Evolutionary conservation across 1,139 yeast species (phyloP).

Genomic region (Yamadazyma triangularis): DNA sequence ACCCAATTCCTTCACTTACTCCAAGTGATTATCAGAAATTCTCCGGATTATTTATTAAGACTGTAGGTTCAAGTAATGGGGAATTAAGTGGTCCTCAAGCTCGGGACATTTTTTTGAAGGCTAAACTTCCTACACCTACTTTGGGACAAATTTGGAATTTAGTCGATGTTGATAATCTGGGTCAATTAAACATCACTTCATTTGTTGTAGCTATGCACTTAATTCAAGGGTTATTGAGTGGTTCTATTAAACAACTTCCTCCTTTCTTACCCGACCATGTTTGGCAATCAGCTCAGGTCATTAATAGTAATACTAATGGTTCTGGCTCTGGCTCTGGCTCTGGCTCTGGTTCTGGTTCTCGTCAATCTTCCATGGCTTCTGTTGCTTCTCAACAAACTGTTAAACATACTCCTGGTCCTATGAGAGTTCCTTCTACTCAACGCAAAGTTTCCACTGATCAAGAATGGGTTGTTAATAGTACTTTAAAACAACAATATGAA

Average conservation of each 20-base stretch:
- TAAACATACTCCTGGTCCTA: slow-evolving; percentile 22
- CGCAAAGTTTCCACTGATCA: slow-evolving; percentile 3
- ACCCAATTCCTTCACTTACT: slow-evolving; percentile 56
- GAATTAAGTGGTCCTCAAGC: slow-evolving; percentile 72
- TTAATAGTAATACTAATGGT: slow-evolving; percentile 2
- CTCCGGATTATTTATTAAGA: slow-evolving; percentile 67
- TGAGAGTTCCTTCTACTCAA: slow-evolving; percentile 7
- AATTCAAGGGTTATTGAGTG: slow-evolving; percentile 74
- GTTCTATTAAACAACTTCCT: slow-evolving; percentile 67
- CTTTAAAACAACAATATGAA: slow-evolving; percentile 75
- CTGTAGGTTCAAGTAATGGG: slow-evolving; percentile 51
- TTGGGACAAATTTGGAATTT: slow-evolving; percentile 88
- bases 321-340: too few species aligned
- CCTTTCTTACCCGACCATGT: slow-evolving; percentile 59
- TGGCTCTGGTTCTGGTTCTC: slow-evolving; percentile 18
- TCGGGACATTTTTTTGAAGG: slow-evolving; percentile 80
- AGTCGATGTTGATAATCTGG: slow-evolving; percentile 72
- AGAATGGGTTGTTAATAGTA: slow-evolving; percentile 68
- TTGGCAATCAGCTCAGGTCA: slow-evolving; percentile 51
- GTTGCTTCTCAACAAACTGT: slow-evolving; percentile 47
- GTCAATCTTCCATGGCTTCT: slow-evolving; percentile 44
- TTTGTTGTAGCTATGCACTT: slow-evolving; percentile 94
- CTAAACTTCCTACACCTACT: slow-evolving; percentile 69
- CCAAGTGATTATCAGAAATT: slow-evolving; percentile 67
- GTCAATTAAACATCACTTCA: slow-evolving; percentile 66